Evolutionary conservation across 148 eudicot genomes (phyloP).

Genomic region (Arctostaphylos glauca): DNA sequence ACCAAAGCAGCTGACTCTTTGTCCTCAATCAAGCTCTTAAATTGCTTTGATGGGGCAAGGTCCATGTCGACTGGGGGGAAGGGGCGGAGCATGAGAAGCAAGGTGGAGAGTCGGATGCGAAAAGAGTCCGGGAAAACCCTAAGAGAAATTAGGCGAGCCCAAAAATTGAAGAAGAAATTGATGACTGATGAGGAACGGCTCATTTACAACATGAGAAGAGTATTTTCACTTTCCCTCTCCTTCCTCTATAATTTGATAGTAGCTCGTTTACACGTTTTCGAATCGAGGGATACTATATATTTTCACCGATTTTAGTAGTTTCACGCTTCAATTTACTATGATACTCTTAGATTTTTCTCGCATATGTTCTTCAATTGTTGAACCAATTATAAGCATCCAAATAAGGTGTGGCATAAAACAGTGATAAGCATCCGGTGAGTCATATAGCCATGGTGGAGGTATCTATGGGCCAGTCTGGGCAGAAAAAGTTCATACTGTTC

Average conservation of each 20-base stretch:
- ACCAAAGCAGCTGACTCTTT: slow-evolving; percentile 13
- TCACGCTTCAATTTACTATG: not conserved
- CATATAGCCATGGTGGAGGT: not conserved
- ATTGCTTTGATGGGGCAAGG: slow-evolving; percentile 37
- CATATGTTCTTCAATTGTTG: not conserved
- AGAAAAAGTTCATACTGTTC: too few relatives aligned
- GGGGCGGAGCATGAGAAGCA: slow-evolving; percentile 83
- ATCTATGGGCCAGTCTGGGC: too few relatives aligned
- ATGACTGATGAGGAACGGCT: slow-evolving; percentile 98
- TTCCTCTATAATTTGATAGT: not conserved
- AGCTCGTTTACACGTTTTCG: not conserved
- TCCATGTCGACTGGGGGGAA: slow-evolving; percentile 51
- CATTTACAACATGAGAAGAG: slow-evolving; percentile 77
- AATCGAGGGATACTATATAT: not conserved
- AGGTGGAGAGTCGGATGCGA: slow-evolving; percentile 79
- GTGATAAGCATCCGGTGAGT: not conserved
- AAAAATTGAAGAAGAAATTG: slow-evolving; percentile 69
- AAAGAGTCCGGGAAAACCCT: slow-evolving; percentile 88
- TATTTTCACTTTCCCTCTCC: slow-evolving; percentile 22
- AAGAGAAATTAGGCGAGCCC: slow-evolving; percentile 73
- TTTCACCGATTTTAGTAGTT: not conserved
- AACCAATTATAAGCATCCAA: not conserved
- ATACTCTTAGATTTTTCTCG: not conserved
- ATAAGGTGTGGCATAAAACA: not conserved
- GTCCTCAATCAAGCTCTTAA: slow-evolving; percentile 17